A percentile compares a stretch with the other conserved stretches of the same genome.
These are phyloP conservation scores for Trypanosoma conorhini DNA, from an alignment of 208 protist species.

Conservation along the genomic window DNA sequence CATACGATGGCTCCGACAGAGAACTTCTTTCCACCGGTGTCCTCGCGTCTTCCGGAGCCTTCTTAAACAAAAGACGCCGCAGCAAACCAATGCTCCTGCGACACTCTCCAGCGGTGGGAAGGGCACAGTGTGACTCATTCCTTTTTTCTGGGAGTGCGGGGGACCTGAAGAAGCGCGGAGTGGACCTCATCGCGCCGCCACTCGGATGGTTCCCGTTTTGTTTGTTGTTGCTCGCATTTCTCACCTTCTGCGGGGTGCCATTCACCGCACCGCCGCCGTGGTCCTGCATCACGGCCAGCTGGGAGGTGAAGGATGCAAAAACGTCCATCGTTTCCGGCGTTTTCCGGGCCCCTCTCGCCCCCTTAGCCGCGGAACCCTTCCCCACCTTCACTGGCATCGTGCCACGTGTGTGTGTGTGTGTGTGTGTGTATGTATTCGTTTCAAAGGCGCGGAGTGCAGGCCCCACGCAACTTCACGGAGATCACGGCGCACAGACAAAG, in stretches of 20 bases:
- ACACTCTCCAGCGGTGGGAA: neutral
- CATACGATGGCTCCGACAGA: neutral
- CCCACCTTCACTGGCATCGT: slow-evolving; percentile 2
- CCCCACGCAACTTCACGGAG: neutral
- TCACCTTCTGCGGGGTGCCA: neutral
- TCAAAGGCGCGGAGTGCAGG: neutral
- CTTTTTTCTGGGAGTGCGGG: neutral
- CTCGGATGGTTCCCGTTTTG: neutral
- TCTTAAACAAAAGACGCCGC: neutral
- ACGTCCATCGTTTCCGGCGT: neutral
- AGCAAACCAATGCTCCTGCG: neutral
- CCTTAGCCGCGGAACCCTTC: neutral
- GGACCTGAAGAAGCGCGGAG: neutral
- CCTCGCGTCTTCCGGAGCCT: neutral
- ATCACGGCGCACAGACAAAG: slow-evolving; percentile 7
- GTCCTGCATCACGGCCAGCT: neutral
- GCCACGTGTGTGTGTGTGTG: slow-evolving; percentile 9
- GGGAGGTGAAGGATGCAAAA: neutral
- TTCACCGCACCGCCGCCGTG: neutral
- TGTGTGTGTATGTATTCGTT: neutral
- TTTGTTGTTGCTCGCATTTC: slow-evolving; percentile 1
- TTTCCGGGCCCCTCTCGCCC: neutral
- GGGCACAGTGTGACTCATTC: neutral
- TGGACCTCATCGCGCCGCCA: neutral
- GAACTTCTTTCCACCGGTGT: neutral